A percentile compares a stretch with the other conserved stretches of the same genome.
Conservation (phyloP, 805 yeast species). For the Yamadazyma nakazawae region DNA sequence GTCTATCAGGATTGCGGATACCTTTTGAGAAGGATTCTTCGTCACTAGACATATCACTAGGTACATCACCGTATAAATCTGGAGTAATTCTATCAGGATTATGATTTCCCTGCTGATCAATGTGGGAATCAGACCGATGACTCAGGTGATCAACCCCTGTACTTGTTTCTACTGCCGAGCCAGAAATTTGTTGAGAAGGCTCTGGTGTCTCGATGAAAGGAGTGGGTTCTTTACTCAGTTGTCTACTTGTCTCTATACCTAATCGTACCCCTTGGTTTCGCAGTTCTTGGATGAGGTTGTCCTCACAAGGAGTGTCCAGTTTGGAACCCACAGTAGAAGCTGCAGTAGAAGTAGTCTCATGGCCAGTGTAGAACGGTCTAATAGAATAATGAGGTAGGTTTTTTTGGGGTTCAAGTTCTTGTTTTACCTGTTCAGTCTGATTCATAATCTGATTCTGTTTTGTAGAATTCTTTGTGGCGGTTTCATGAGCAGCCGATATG, state of each 20-base stretch:
- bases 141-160: not conserved
- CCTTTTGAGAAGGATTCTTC: constrained; percentile 5
- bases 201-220: not conserved
- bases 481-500: no score
- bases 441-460: no score
- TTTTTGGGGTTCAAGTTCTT: no score
- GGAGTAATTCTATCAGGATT: not conserved
- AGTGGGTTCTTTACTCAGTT: not conserved
- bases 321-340: not conserved
- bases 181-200: not conserved
- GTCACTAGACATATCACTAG: constrained; percentile 7
- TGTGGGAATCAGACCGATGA: not conserved
- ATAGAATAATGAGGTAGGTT: no score
- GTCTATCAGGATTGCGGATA: constrained; percentile 5
- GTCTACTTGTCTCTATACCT: not conserved
- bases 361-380: no score
- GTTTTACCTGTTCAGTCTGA: no score
- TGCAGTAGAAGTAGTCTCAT: not conserved
- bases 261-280: not conserved
- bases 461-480: no score
- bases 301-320: not conserved
- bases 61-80: not conserved
- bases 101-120: not conserved
- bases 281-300: not conserved
- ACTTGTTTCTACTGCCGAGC: not conserved